Evolutionary conservation across 164 flowering plant species (phyloP).

Genomic region (Euptelea pleiosperma): DNA sequence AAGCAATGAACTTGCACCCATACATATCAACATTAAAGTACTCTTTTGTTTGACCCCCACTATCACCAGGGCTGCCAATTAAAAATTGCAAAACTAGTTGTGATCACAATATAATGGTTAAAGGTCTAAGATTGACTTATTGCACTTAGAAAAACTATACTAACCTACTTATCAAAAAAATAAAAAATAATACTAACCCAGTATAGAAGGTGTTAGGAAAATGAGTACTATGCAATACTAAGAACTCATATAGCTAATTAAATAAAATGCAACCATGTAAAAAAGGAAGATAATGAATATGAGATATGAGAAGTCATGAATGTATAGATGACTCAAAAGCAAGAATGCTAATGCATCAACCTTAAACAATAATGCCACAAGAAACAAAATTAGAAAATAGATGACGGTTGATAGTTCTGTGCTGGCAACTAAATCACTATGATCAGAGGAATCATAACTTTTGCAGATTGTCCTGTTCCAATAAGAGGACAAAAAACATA

Average conservation of each 20-base stretch:
- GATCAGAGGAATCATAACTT: not conserved
- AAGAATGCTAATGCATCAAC: too few species aligned
- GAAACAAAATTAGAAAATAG: not conserved
- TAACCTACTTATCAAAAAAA: not conserved
- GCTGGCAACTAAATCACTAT: not conserved
- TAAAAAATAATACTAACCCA: too few species aligned
- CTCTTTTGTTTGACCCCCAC: not conserved
- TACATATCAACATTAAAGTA: not conserved
- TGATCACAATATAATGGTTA: too few species aligned
- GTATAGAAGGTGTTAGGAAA: too few species aligned
- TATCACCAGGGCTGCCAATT: not conserved
- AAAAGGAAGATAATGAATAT: too few species aligned
- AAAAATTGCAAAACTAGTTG: not conserved
- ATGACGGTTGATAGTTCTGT: not conserved
- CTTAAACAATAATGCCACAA: not conserved
- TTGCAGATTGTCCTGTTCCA: not conserved
- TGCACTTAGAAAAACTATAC: too few species aligned
- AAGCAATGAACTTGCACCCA: not conserved
- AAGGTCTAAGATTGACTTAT: too few species aligned
- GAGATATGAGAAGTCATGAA: too few species aligned
- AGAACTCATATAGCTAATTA: too few species aligned
- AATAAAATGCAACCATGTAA: too few species aligned
- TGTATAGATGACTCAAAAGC: too few species aligned
- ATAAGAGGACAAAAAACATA: not conserved
- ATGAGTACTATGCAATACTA: too few species aligned